These are phyloP conservation scores for Tuber calosporum DNA, from an alignment of 495 filamentous ascomycete genomes.

Conservation along the genomic window DNA sequence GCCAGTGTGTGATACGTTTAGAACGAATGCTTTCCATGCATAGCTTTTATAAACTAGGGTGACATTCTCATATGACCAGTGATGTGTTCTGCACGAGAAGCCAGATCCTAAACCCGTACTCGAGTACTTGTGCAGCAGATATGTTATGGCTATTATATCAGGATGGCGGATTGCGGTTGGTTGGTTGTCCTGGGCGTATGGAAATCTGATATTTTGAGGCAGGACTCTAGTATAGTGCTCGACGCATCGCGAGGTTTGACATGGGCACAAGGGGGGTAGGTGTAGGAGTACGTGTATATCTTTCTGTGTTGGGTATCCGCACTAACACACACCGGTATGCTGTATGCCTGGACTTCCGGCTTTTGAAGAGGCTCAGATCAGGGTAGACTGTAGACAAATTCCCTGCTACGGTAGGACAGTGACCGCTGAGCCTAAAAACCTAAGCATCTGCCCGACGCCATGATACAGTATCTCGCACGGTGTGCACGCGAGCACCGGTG, in stretches of 20 bases:
- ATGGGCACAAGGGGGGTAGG: background rate
- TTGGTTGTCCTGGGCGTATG: too few species aligned
- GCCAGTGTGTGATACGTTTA: background rate
- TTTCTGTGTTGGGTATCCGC: background rate
- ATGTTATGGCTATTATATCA: background rate
- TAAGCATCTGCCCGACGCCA: background rate
- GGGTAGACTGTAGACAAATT: background rate
- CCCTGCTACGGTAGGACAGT: background rate
- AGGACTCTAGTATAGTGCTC: background rate
- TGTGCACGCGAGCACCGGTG: background rate
- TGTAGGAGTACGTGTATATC: too few species aligned
- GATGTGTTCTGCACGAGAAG: background rate
- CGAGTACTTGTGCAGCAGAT: background rate
- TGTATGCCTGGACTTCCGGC: background rate
- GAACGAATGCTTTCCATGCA: background rate
- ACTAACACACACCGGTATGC: background rate
- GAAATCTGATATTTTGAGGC: background rate
- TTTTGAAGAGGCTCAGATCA: background rate
- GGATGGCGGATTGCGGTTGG: background rate
- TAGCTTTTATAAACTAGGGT: background rate
- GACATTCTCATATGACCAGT: background rate
- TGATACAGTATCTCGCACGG: background rate
- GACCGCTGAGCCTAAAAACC: background rate
- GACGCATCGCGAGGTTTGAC: background rate
- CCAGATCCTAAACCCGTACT: background rate